Evolutionary conservation across 1,139 yeast species (phyloP).

Genomic region (Suhomyces bolitotheri): DNA sequence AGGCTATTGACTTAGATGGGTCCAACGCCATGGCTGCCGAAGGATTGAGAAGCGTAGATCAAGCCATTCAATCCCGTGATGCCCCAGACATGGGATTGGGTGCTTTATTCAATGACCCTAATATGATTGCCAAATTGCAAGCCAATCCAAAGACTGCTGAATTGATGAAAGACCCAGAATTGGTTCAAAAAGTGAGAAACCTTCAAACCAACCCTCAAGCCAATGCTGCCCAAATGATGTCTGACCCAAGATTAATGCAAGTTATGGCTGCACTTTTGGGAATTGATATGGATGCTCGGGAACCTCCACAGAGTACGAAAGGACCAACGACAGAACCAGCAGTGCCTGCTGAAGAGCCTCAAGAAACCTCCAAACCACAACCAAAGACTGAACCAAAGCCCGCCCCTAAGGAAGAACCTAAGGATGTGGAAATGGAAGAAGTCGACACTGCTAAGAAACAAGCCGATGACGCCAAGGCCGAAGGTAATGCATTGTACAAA

Average conservation of each 20-base stretch:
- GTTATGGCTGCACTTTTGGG: constrained; percentile 88
- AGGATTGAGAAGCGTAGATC: constrained; percentile 72
- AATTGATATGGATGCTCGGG: constrained; percentile 62
- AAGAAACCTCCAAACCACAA: constrained; percentile 13
- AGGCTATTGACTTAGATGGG: constrained; percentile 83
- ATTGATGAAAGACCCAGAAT: constrained; percentile 81
- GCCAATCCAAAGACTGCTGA: constrained; percentile 86
- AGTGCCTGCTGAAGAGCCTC: constrained; percentile 10
- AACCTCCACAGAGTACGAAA: constrained; percentile 27
- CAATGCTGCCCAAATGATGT: constrained; percentile 59
- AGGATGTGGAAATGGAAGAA: constrained; percentile 40
- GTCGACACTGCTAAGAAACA: constrained; percentile 38
- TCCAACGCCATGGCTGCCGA: constrained; percentile 82
- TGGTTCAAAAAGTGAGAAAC: constrained; percentile 69
- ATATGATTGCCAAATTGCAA: constrained; percentile 70
- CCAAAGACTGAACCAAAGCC: constrained; percentile 14
- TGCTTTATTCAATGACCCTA: constrained; percentile 78
- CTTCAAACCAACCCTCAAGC: constrained; percentile 76
- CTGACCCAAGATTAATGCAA: constrained; percentile 87
- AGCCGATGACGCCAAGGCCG: constrained; percentile 81
- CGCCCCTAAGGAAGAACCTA: constrained; percentile 21
- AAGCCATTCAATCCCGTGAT: constrained; percentile 47
- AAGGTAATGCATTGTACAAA: constrained; percentile 87
- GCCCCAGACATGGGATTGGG: constrained; percentile 77
- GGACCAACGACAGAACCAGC: no score